Evolutionary conservation across 1,139 yeast genomes (phyloP).

Genomic region (Pichia sp.): DNA sequence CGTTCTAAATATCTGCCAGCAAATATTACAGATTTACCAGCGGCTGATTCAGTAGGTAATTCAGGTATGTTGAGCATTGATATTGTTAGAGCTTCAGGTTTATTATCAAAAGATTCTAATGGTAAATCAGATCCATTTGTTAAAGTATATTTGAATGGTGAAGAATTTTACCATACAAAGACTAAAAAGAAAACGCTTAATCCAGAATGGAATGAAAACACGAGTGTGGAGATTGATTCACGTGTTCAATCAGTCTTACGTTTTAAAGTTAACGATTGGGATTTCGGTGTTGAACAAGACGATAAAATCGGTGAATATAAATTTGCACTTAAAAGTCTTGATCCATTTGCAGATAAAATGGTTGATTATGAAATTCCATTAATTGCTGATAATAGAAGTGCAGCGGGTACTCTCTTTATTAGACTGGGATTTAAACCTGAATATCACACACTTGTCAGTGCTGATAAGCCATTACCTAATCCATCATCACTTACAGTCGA

Average conservation of each 20-base stretch:
- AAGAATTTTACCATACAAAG: constrained; percentile 66
- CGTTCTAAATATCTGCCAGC: constrained; percentile 81
- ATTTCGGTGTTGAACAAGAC: constrained; percentile 78
- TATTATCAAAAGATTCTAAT: constrained; percentile 77
- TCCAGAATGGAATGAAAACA: constrained; percentile 68
- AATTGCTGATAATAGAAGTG: constrained; percentile 46
- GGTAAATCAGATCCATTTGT: constrained; percentile 93
- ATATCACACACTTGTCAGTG: constrained; percentile 48
- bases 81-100: constrained; percentile 57
- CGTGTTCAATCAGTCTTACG: constrained; percentile 55
- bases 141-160: constrained; percentile 58
- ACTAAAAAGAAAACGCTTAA: constrained; percentile 77
- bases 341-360: constrained; percentile 43
- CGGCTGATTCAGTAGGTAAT: constrained; percentile 67
- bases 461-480: constrained; percentile 27
- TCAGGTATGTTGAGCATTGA: constrained; percentile 67
- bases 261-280: constrained; percentile 78
- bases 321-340: constrained; percentile 54
- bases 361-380: constrained; percentile 51
- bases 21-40: constrained; percentile 52
- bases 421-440: constrained; percentile 62
- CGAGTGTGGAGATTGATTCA: constrained; percentile 47
- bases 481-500: constrained; percentile 30
- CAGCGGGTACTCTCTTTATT: constrained; percentile 59
- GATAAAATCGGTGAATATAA: constrained; percentile 70